phyloP scores from a whole-genome alignment of 2,329 filamentous ascomycete genomes.

The Sporothrix variecibatus region DNA sequence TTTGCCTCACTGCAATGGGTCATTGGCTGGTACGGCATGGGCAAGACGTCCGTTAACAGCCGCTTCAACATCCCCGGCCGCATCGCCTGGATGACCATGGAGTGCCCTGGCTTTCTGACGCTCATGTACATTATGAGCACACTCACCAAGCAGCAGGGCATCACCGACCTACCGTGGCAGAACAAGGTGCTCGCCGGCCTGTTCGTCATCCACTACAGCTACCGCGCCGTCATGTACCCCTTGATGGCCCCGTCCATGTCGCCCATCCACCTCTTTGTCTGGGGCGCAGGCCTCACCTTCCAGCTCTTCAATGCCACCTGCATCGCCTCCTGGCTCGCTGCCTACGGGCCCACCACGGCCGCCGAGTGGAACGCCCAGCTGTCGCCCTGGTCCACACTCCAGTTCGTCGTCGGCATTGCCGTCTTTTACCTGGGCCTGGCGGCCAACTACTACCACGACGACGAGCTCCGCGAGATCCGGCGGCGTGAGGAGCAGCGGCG shows the following conservation, averaged over 20 bases:
- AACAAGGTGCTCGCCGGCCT: constrained; percentile 74
- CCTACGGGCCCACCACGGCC: constrained; percentile 70
- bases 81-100: constrained; percentile 86
- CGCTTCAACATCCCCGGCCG: constrained; percentile 85
- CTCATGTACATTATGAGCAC: constrained; percentile 77
- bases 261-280: constrained; percentile 74
- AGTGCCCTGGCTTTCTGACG: constrained; percentile 73
- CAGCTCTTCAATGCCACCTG: constrained; percentile 79
- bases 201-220: constrained; percentile 82
- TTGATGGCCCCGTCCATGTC: constrained; percentile 89
- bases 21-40: constrained; percentile 81
- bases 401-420: constrained; percentile 65
- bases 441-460: constrained; percentile 86
- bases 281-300: constrained; percentile 65
- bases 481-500: constrained; percentile 65
- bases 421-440: constrained; percentile 76
- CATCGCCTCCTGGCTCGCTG: constrained; percentile 81
- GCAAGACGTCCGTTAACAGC: constrained; percentile 80
- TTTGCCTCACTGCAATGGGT: constrained; percentile 73
- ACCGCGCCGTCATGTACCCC: constrained; percentile 83
- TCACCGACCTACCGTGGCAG: constrained; percentile 68
- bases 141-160: constrained; percentile 60
- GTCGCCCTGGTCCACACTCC: constrained; percentile 41
- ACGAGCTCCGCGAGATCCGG: constrained; percentile 83
- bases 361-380: constrained; percentile 50